Percentiles rank a stretch among this genome's conserved stretches.
Conservation (phyloP, 805 yeast species). For the Zygosaccharomyces kombuchaensis region DNA sequence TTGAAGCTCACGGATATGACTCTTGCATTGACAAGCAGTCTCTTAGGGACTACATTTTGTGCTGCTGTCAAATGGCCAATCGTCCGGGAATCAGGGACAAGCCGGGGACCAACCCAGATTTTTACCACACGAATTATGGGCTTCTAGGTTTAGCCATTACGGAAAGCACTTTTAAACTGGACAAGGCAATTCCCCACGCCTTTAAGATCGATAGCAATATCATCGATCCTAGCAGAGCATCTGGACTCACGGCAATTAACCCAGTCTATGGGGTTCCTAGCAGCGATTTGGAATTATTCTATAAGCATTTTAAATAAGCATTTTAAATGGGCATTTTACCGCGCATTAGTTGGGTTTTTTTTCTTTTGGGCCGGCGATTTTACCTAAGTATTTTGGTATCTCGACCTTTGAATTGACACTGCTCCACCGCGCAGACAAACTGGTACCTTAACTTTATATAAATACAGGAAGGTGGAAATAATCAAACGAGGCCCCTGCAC, state of each 20-base stretch:
- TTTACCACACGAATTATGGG: constrained; percentile 86
- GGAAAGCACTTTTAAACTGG: constrained; percentile 15
- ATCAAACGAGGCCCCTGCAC: not conserved
- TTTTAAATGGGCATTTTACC: not conserved
- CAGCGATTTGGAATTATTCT: constrained; percentile 38
- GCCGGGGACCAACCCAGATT: constrained; percentile 76
- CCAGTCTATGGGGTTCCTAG: constrained; percentile 59
- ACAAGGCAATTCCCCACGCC: not conserved
- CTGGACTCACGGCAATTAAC: constrained; percentile 37
- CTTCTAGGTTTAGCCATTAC: constrained; percentile 58
- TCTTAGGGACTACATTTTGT: constrained; percentile 59
- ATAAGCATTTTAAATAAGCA: constrained; percentile 15
- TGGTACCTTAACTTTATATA: not conserved
- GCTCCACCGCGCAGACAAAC: constrained; percentile 3
- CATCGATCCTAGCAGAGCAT: constrained; percentile 1
- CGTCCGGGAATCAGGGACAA: constrained; percentile 83
- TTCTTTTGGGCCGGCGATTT: too few relatives aligned
- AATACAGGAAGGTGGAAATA: not conserved
- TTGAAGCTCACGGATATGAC: constrained; percentile 30
- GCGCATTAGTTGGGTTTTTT: not conserved
- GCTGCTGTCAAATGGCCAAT: constrained; percentile 62
- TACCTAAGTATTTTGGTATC: not conserved
- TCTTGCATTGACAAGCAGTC: constrained; percentile 49
- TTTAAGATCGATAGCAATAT: not conserved
- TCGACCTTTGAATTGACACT: not conserved